phyloP scores from a whole-genome alignment of 129 eudicot genomes.

The Ambrosia trifida region DNA sequence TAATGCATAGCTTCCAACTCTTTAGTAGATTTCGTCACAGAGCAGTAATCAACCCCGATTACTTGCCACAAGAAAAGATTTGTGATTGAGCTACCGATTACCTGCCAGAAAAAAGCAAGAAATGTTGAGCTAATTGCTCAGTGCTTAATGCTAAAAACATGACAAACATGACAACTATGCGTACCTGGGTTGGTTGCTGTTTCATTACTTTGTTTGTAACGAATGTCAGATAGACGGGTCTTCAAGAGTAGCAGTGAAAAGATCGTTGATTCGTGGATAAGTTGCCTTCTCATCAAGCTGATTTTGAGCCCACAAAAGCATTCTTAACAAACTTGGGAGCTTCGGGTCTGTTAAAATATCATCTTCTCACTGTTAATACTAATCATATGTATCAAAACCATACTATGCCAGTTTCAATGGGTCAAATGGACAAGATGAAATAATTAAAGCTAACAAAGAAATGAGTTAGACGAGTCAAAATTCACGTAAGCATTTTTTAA shows the following conservation, averaged over 20 bases:
- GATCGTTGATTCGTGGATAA: constrained; percentile 78
- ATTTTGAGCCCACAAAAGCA: constrained; percentile 92
- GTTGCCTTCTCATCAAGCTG: constrained; percentile 83
- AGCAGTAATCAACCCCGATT: no score
- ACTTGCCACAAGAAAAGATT: no score
- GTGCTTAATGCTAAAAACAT: constrained; percentile 1
- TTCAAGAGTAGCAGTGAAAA: constrained; percentile 82
- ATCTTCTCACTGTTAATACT: constrained; percentile 15
- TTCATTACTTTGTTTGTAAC: constrained; percentile 7
- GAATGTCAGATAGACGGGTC: constrained; percentile 63
- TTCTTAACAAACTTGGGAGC: constrained; percentile 83
- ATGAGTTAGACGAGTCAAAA: no score
- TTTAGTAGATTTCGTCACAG: no score
- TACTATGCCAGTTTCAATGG: not conserved
- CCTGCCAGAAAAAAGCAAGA: no score
- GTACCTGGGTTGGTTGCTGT: constrained; percentile 14
- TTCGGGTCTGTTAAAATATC: constrained; percentile 66
- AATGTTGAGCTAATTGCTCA: no score
- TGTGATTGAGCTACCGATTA: no score
- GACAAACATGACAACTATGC: not conserved
- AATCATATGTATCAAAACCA: not conserved
- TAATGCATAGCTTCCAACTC: no score
- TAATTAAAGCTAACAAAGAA: not conserved
- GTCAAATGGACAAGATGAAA: not conserved
- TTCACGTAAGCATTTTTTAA: no score